Conservation (phyloP, 108 stramenopile genomes). For the Nitzschia sp. region DNA sequence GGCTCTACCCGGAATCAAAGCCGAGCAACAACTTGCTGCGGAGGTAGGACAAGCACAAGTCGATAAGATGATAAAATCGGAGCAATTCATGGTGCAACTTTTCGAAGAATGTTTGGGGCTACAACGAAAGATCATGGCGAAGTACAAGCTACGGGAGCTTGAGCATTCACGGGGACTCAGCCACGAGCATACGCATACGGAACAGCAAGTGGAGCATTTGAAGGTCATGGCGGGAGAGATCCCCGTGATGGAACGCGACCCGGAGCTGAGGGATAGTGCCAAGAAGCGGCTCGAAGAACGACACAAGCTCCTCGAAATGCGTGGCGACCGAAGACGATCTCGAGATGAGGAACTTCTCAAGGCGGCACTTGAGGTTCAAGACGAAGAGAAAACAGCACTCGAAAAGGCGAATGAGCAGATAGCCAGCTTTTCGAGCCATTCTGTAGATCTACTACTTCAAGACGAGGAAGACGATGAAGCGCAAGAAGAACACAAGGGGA, state of each 20-base stretch:
- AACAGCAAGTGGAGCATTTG: background rate
- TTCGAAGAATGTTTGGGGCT: slow-evolving; percentile 6
- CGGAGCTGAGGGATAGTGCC: background rate
- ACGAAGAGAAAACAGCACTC: background rate
- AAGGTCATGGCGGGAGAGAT: background rate
- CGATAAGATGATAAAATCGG: background rate
- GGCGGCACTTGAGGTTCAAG: background rate
- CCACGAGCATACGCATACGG: background rate
- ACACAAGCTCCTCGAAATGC: background rate
- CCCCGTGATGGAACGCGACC: background rate
- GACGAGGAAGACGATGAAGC: background rate
- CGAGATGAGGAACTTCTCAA: background rate
- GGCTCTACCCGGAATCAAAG: background rate
- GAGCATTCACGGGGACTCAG: background rate
- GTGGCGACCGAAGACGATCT: background rate
- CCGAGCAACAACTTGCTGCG: background rate
- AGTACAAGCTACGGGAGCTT: background rate
- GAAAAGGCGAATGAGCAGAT: background rate
- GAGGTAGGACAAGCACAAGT: background rate
- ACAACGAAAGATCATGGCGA: slow-evolving; percentile 8
- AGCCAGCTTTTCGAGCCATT: background rate
- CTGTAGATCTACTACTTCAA: background rate
- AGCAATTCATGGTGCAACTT: background rate
- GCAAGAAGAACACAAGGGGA: background rate
- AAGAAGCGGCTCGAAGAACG: slow-evolving; percentile 1